Evolutionary conservation across 768 basidiomycete species (phyloP), one percentile per base, ranked within the genome.

Genomic region (Podaxis sp.): DNA sequence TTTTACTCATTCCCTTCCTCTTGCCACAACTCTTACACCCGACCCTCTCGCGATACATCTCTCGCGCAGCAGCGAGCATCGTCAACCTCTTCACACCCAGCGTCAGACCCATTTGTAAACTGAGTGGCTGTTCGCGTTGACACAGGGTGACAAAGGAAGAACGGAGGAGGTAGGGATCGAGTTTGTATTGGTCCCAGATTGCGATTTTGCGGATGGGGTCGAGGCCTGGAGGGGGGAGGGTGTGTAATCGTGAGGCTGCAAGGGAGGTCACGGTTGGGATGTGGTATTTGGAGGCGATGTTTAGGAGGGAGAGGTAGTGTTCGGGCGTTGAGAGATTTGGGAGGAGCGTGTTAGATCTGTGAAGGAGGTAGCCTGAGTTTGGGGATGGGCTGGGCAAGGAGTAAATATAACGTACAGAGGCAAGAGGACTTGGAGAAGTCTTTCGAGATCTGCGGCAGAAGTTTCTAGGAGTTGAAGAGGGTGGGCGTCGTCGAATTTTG

Each of bases 381-480:
- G 27, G 13, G 11, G 9, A 9, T 9, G 22, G 3, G 22, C 3
- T 38, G 24, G 12, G 3, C 3, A 47, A 25, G 29, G 36, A 27
- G 36, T 12, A 38, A 27, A 40, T 51, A 3, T 33, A 17, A 24
- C 24, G 9, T 51, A 59, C 58, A 59, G 24, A 13, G 58, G 58
- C 11, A 52, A 43, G 24, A 59, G 58, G 19, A 59, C 47, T 11
- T 59, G 58, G 24, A 59, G 47, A 22, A 59, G 58, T 25, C 22
- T 51, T 29, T 59, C 58, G 36, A 59, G 47, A 11, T 59, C 58
- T n/a, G 15, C 29, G 4, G 58, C 17, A 22, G 58, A 59, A 37
- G 54, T 55, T 57, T 56, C 49, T 22, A 63, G 36, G 11, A 87
- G 72, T 2, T 74, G 70, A 58, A 82, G 79, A 4, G 80, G 77